These are phyloP conservation scores for Coemansia reversa DNA, from an alignment of 192 early-diverging fungal species.

Conservation along the genomic window DNA sequence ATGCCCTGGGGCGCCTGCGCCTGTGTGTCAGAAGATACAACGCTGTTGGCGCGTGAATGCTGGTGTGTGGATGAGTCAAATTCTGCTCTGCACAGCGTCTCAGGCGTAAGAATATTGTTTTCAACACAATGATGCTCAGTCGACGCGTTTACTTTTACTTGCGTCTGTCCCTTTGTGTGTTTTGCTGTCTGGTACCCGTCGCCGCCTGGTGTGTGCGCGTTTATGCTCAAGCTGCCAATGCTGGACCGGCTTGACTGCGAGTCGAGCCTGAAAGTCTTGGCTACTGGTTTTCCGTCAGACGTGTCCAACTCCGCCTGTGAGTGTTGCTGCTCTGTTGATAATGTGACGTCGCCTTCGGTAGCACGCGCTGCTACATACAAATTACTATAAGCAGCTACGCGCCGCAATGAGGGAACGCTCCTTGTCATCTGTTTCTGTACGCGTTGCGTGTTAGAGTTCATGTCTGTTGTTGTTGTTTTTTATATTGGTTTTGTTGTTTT, in stretches of 20 bases:
- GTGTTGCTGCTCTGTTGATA: slow-evolving; percentile 14
- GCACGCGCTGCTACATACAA: slow-evolving; percentile 16
- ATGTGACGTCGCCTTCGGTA: neutral
- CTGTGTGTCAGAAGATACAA: slow-evolving; percentile 37
- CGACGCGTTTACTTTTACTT: neutral
- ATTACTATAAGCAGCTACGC: no score
- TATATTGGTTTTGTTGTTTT: no score
- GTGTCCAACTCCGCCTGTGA: slow-evolving; percentile 44
- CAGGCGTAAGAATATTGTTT: slow-evolving; percentile 15
- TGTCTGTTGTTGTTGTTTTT: no score
- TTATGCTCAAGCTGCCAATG: slow-evolving; percentile 33
- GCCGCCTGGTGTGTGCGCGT: slow-evolving; percentile 42
- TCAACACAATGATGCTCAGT: slow-evolving; percentile 13
- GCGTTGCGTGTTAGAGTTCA: slow-evolving; percentile 24
- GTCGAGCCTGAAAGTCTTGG: slow-evolving; percentile 27
- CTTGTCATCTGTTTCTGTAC: no score
- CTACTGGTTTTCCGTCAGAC: slow-evolving; percentile 29
- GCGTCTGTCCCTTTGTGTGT: slow-evolving; percentile 20
- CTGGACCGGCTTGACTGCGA: slow-evolving; percentile 32
- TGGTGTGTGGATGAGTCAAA: slow-evolving; percentile 1
- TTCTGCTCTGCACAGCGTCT: slow-evolving; percentile 20
- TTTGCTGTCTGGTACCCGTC: slow-evolving; percentile 19
- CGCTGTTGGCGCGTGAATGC: slow-evolving; percentile 40
- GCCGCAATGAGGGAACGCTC: no score
- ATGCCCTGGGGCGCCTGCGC: slow-evolving; percentile 34